Conservation (phyloP, 306 rosid genomes). For the Medicago ruthenica region DNA sequence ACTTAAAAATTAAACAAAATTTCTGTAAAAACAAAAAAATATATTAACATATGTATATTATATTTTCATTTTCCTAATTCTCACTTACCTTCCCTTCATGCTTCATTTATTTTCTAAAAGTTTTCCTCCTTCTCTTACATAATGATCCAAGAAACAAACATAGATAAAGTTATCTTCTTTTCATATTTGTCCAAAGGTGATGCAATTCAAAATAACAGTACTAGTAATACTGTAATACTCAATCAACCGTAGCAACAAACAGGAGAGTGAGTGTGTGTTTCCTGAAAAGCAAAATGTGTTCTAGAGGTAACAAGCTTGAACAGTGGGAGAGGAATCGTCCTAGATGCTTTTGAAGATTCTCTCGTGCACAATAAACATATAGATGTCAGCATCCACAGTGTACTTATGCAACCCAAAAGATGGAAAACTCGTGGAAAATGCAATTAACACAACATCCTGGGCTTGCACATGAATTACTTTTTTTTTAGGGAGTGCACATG, state of each 20-base stretch:
- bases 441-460: conserved; percentile 45
- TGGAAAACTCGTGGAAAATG: conserved; percentile 32
- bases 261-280: neutral
- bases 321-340: neutral
- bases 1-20: no score
- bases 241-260: neutral
- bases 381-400: conserved; percentile 49
- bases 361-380: conserved; percentile 49
- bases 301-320: neutral
- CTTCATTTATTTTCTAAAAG: no score
- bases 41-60: neutral
- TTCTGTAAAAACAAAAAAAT: neutral
- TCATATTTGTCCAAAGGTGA: neutral
- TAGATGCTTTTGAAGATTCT: conserved; percentile 51
- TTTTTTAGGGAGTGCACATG: no score
- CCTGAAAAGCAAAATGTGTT: neutral
- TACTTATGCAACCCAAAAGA: conserved; percentile 47
- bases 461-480: no score
- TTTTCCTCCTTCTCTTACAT: no score
- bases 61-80: neutral
- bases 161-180: neutral
- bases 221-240: neutral
- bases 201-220: neutral
- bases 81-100: no score
- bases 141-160: neutral